Base-by-base conservation (phyloP, 108 stramenopile genomes). In the Cyclostephanos invisitatus region DNA sequence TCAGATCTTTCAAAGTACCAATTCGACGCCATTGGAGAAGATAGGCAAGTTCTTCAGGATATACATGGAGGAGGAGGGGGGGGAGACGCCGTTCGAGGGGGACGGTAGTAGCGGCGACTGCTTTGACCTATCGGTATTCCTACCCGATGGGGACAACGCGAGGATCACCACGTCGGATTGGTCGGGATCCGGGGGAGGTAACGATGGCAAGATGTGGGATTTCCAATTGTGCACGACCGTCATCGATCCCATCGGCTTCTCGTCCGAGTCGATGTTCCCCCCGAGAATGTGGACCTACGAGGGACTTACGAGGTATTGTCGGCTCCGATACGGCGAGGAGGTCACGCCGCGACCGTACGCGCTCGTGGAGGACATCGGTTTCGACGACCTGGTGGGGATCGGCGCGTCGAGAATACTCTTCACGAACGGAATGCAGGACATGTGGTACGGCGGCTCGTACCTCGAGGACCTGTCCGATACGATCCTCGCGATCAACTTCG, bases 341-440 rank as follows among this genome's bases (percentile, higher is more conserved):
- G 86, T 95, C 0, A 63, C 40, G 4, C 91, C 91, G 3, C 53
- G 67, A 25, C 94, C 94, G n/a, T 53, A 68, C 32, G 67, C 72
- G 12, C 64, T 91, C 44, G 85, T 77, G 18, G 28, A 82, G 20
- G 67, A 86, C n/a, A 81, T 81, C 73, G 54, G 67, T 14, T 88
- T 94, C 77, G 84, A 86, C 60, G 83, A 91, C 67, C 64, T 90
- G 32, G 70, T 64, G 7, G 32, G 29, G 27, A 47, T 57, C 28
- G 75, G 74, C 55, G 83, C 77, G 11, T 75, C 86, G 4, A 49
- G 75, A 7, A 84, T 91, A 32, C 64, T 94, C 35, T 94, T 94
- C 77, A 86, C 87, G 11, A 89, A 89, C 54, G 89, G 90, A 5
- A 68, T 91, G 67, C 80, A 87, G 28, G 85, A 89, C 55, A 83